phyloP scores from a whole-genome alignment of 257 asterid species.

The Ajuga chamaepitys region DNA sequence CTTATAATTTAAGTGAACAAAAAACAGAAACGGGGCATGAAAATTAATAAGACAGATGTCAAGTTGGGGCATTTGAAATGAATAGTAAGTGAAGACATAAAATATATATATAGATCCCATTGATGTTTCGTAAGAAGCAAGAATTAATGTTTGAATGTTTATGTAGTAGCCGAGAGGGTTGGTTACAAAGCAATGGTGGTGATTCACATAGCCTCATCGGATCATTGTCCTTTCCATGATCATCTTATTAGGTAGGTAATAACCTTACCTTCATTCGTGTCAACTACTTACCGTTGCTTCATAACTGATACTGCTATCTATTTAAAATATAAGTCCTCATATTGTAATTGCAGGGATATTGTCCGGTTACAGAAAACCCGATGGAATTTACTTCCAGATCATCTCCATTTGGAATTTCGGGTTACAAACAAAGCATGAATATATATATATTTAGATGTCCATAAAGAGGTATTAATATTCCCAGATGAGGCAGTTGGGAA shows the following conservation, averaged over 20 bases:
- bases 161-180: constrained; percentile 61
- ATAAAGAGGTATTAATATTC: constrained; percentile 10
- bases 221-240: constrained; percentile 44
- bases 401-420: constrained; percentile 3
- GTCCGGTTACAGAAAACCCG: constrained; percentile 20
- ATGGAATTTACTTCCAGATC: constrained; percentile 25
- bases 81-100: too few species aligned
- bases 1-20: too few species aligned
- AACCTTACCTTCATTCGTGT: too few species aligned
- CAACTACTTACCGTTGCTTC: too few species aligned
- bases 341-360: constrained; percentile 58
- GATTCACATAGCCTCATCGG: constrained; percentile 44
- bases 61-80: too few species aligned
- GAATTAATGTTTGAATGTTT: not conserved
- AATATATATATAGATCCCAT: too few species aligned
- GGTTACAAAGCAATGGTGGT: constrained; percentile 47
- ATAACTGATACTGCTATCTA: too few species aligned
- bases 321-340: too few species aligned
- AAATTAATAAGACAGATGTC: too few species aligned
- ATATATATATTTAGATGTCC: constrained; percentile 11
- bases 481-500: constrained; percentile 16
- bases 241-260: constrained; percentile 41
- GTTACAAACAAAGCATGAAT: constrained; percentile 4
- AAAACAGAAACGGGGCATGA: too few species aligned
- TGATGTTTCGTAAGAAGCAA: not conserved